Percentiles rank a stretch among this genome's conserved stretches.
These are phyloP conservation scores for Agrocybe pediades DNA, from an alignment of 768 basidiomycete genomes.

Conservation along the genomic window DNA sequence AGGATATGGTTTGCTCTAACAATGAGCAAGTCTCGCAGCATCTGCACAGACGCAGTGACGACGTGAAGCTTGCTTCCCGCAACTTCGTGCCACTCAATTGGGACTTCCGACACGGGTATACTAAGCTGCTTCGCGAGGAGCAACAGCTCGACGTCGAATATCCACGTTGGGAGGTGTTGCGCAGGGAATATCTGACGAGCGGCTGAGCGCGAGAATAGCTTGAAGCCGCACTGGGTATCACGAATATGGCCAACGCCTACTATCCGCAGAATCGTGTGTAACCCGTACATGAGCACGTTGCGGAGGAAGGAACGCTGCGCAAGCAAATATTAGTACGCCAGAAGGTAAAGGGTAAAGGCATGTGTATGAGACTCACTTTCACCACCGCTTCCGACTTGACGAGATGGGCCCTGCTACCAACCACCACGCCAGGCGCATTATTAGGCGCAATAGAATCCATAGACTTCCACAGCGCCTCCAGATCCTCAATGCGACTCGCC, in stretches of 20 bases:
- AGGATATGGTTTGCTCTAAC: conserved; percentile 79
- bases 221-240: conserved; percentile 98
- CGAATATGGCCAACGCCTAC: conserved; percentile 89
- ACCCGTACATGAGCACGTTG: conserved; percentile 91
- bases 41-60: conserved; percentile 81
- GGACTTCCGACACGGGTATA: conserved; percentile 84
- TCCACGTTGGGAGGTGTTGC: conserved; percentile 90
- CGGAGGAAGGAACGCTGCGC: conserved; percentile 81
- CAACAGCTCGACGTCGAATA: conserved; percentile 94
- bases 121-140: conserved; percentile 77
- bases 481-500: conserved; percentile 84
- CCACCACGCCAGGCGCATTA: conserved; percentile 61
- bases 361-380: conserved; percentile 55
- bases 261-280: conserved; percentile 86
- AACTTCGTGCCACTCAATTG: conserved; percentile 93
- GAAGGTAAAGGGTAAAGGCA: background rate
- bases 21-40: conserved; percentile 86
- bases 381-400: conserved; percentile 93
- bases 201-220: conserved; percentile 84
- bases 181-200: conserved; percentile 83
- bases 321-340: background rate
- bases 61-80: conserved; percentile 91
- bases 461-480: conserved; percentile 74
- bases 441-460: conserved; percentile 64
- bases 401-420: conserved; percentile 92